Conservation (phyloP, 2,329 filamentous ascomycete genomes). For the Amylocarpus encephaloides region DNA sequence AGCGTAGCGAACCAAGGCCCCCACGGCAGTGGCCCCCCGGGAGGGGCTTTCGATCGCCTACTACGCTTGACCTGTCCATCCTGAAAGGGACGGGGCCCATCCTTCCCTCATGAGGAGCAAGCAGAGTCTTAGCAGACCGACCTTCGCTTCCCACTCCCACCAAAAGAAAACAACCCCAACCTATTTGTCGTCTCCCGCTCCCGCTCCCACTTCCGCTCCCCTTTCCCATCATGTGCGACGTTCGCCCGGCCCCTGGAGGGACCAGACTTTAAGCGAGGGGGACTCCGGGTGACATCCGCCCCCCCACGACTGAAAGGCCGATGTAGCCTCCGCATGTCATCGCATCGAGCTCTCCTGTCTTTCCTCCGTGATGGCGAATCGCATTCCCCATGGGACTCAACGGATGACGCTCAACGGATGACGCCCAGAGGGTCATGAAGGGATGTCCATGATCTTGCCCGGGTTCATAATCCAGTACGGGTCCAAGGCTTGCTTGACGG, state of each 20-base stretch:
- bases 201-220: not conserved
- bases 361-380: not conserved
- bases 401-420: not conserved
- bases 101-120: too few species aligned
- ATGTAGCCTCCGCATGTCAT: not conserved
- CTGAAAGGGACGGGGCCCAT: too few species aligned
- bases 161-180: not conserved
- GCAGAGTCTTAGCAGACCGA: too few species aligned
- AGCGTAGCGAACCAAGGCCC: too few species aligned
- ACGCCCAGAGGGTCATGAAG: slow-evolving; percentile 16
- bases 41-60: too few species aligned
- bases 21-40: too few species aligned
- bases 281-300: not conserved
- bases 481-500: slow-evolving; percentile 76
- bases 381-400: not conserved
- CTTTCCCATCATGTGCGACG: not conserved
- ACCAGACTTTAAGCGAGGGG: not conserved
- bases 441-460: slow-evolving; percentile 79
- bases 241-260: not conserved
- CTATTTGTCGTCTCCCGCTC: not conserved
- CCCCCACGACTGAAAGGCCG: not conserved
- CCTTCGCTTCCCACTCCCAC: not conserved
- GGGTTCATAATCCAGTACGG: slow-evolving; percentile 87
- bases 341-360: not conserved
- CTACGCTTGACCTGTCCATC: too few species aligned